Percentiles rank a stretch among this genome's conserved stretches.
These are phyloP conservation scores for Plantago major DNA, from an alignment of 257 asterid species.

Conservation along the genomic window DNA sequence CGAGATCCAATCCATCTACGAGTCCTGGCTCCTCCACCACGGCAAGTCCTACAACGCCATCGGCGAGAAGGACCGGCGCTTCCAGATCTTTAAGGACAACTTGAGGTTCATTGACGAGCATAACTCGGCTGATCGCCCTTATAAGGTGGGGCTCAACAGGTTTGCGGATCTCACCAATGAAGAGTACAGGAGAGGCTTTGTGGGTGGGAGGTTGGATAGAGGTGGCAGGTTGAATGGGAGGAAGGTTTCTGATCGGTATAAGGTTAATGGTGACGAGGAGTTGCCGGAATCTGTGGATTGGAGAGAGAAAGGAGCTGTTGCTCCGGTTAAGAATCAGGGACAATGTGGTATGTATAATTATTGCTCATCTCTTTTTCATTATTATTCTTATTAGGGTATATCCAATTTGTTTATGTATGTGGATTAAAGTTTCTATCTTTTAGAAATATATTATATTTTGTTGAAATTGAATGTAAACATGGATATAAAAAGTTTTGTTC, in stretches of 20 bases:
- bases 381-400: background rate
- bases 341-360: conserved; percentile 56
- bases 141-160: conserved; percentile 60
- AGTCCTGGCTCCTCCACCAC: conserved; percentile 72
- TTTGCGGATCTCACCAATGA: conserved; percentile 83
- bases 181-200: conserved; percentile 56
- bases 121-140: conserved; percentile 46
- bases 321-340: conserved; percentile 87
- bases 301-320: conserved; percentile 83
- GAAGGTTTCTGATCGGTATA: conserved; percentile 37
- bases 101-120: conserved; percentile 54
- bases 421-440: too few relatives aligned
- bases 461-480: conserved; percentile 13
- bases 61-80: conserved; percentile 66
- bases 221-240: conserved; percentile 8
- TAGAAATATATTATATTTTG: too few relatives aligned
- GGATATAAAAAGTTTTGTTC: too few relatives aligned
- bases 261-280: conserved; percentile 43
- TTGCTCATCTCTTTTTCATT: background rate
- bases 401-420: background rate
- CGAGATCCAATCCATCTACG: conserved; percentile 44
- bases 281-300: conserved; percentile 73
- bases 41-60: conserved; percentile 59
- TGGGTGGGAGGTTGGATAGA: conserved; percentile 40
- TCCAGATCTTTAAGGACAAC: conserved; percentile 72